Evolutionary conservation across 2,329 filamentous ascomycete genomes (phyloP), one percentile per base, ranked within the genome.

Genomic region (Aspergillus ustus): DNA sequence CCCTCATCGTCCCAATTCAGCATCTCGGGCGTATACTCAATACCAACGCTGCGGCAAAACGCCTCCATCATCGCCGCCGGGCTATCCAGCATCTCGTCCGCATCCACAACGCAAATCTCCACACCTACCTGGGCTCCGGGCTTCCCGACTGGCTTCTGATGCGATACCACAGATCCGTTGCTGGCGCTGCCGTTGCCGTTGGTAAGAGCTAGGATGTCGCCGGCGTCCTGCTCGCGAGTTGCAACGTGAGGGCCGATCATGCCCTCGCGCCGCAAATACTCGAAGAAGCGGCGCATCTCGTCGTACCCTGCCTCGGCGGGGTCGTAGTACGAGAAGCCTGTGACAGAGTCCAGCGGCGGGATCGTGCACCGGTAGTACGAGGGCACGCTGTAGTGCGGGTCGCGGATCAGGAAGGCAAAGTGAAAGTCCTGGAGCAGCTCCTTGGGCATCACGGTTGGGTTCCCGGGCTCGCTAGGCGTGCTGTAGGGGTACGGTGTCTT

Each of bases 371-470:
- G 90, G 84, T 90, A 97, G 82, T 94, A 98, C 51, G 92, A 96
- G 7, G 95, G 95, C 67, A 98, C 93, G 70, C 91, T 91, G 74
- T 88, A 88, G 70, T 92, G 88, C n/a, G 95, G 95, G 76, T 98
- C 93, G 60, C 95, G 93, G 82, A 99, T 98, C 66, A 98, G 85
- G 80, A 99, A 98, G 22, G 93, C 92, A 81, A 94, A 98, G 78
- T 97, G 93, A 80, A 96, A 98, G 67, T 87, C 84, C 72, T 87
- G 85, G 61, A 98, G 83, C 62, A 92, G 81, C 31, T 87, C 86
- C 29, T 86, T 79, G 2, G 95, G 95, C 54, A 98, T 80, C 28
- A 96, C 89, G 1, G 93, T 96, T 1, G 93, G 94, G 78, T 98
- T 98, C 60, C 83, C 83, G 2, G 85, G 81, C 77, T 94, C 89